Base-by-base conservation (phyloP, 2,329 filamentous ascomycete genomes). In the Trichoderma gracile region DNA sequence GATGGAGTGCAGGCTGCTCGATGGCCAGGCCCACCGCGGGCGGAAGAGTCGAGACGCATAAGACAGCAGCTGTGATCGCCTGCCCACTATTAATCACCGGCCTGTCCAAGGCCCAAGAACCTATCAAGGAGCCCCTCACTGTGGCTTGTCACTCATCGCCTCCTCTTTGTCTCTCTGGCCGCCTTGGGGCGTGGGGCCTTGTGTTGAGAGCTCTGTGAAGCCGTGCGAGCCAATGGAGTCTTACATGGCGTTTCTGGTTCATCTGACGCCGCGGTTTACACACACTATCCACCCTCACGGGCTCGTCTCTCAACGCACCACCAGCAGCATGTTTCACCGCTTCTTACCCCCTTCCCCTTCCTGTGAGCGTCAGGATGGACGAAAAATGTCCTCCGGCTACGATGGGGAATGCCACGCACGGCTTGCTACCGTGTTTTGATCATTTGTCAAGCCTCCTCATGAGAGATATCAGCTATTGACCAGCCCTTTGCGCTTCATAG, bases 241-340 rank as follows among this genome's bases (percentile, higher is more conserved):
- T 27, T 38, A 47, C n/a, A 54, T 33, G 55, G 30, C 21, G 27
- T 30, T 23, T 45, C 4, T 8, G 19, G 5, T n/a, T 46, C 58
- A 46, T 19, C 46, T 45, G 47, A 25, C 33, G 43, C 47, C 47
- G 58, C 33, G 45, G n/a, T 45, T 27, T 27, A 27, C 8, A 9
- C 30, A 23, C 38, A 23, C 58, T 38, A 40, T 46, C 49, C 58
- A 53, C 58, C 47, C 47, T 45, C 25, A 46, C 27, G 25, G 38
- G 23, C 46, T 52, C 47, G 33, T 52, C 23, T n/a, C 21, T 38
- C 23, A 53, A 43, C 19, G 27, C 12, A 43, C 12, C 52, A 49
- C 60, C 60, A 47, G 17, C 60, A 47, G 17, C 17, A 43, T 21
- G 57, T 65, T 65, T 65, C 63, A 65, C 63, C 63, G 63, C 63